These are phyloP conservation scores for Colletotrichum chlorophyti DNA, from an alignment of 2,329 filamentous ascomycete species.

Conservation along the genomic window DNA sequence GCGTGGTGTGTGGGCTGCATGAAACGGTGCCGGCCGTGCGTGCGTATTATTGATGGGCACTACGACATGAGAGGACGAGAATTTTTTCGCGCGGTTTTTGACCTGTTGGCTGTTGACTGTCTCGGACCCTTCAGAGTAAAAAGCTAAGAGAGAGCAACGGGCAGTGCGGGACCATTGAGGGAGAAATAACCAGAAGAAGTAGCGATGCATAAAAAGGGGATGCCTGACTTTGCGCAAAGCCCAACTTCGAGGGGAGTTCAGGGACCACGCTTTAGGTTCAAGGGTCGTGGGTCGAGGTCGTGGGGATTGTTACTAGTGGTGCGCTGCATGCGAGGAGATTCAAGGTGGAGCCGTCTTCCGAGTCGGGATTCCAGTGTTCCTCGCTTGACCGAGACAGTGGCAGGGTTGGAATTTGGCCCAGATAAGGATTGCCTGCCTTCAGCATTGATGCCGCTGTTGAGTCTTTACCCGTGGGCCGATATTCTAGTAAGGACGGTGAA, in stretches of 20 bases:
- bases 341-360: slow-evolving; percentile 21
- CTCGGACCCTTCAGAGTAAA: slow-evolving; percentile 1
- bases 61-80: not conserved
- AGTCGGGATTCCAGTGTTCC: slow-evolving; percentile 26
- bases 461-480: no score
- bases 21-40: no score
- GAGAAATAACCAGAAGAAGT: not conserved
- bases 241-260: slow-evolving; percentile 5
- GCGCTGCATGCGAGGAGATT: slow-evolving; percentile 25
- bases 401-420: slow-evolving; percentile 10
- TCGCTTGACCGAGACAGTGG: slow-evolving; percentile 15
- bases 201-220: slow-evolving; percentile 6
- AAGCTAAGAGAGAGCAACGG: not conserved
- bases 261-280: slow-evolving; percentile 15
- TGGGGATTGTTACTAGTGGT: slow-evolving; percentile 19
- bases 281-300: slow-evolving; percentile 10
- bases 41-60: slow-evolving; percentile 1
- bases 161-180: slow-evolving; percentile 1
- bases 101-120: not conserved
- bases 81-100: not conserved
- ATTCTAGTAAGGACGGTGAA: no score
- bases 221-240: not conserved
- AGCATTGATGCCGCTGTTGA: no score
- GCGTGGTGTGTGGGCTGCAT: slow-evolving; percentile 21
- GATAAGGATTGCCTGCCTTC: not conserved